phyloP scores from a whole-genome alignment of 2,329 filamentous ascomycete species.

The Cordyceps pruinosa region DNA sequence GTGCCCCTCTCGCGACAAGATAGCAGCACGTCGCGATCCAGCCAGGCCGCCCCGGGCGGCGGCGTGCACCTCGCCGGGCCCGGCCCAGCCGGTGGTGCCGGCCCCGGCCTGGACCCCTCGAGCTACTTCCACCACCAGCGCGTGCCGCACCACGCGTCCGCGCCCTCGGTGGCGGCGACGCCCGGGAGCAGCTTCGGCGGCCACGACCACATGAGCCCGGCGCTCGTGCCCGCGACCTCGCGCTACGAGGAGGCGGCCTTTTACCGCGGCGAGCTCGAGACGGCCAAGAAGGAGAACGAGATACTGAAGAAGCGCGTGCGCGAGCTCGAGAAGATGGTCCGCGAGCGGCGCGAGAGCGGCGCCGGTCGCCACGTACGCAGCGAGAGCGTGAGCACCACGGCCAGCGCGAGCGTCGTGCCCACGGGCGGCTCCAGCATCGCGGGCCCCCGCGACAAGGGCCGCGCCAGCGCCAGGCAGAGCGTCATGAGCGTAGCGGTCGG shows the following conservation, averaged over 20 bases:
- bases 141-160: slow-evolving; percentile 25
- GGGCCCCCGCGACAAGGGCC: slow-evolving; percentile 39
- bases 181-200: slow-evolving; percentile 28
- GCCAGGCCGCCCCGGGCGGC: slow-evolving; percentile 40
- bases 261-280: slow-evolving; percentile 54
- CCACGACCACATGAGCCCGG: slow-evolving; percentile 45
- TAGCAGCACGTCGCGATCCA: slow-evolving; percentile 47
- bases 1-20: slow-evolving; percentile 46
- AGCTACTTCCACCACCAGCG: slow-evolving; percentile 44
- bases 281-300: slow-evolving; percentile 58
- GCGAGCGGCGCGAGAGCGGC: slow-evolving; percentile 42
- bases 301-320: slow-evolving; percentile 52
- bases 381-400: slow-evolving; percentile 47
- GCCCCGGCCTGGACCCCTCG: slow-evolving; percentile 23
- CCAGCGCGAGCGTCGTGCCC: slow-evolving; percentile 37
- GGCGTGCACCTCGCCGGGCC: slow-evolving; percentile 34
- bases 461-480: slow-evolving; percentile 36
- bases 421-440: slow-evolving; percentile 37
- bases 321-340: slow-evolving; percentile 52
- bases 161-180: slow-evolving; percentile 34
- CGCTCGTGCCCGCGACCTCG: slow-evolving; percentile 48
- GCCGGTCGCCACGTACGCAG: slow-evolving; percentile 37
- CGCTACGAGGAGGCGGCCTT: slow-evolving; percentile 58
- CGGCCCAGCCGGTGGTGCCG: not conserved
- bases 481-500: slow-evolving; percentile 43